Evolutionary conservation across 345 rosid genomes (phyloP).

Genomic region (Leavenworthia alabamica): DNA sequence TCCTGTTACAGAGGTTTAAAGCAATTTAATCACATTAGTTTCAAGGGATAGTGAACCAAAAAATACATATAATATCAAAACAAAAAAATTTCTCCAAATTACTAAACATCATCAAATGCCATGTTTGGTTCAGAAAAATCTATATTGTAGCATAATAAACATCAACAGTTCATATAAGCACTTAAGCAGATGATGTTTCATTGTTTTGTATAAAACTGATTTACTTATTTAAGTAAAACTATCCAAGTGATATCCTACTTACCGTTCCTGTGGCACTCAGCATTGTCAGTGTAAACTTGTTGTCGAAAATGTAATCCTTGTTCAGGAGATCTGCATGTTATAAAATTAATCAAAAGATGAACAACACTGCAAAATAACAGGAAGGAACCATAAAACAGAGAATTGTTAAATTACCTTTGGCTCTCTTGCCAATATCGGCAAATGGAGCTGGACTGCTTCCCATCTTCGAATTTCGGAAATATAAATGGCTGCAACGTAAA

Average conservation of each 20-base stretch:
- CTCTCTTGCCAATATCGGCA: slow-evolving; percentile 64
- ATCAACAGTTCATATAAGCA: not conserved
- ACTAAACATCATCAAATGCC: not conserved
- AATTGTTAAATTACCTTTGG: slow-evolving; percentile 45
- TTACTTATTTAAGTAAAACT: not conserved
- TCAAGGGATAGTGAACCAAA: not conserved
- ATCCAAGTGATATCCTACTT: slow-evolving; percentile 19
- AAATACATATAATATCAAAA: not conserved
- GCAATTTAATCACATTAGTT: not conserved
- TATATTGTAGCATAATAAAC: not conserved
- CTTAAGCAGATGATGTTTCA: not conserved
- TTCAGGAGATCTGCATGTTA: slow-evolving; percentile 55
- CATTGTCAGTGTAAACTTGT: slow-evolving; percentile 61
- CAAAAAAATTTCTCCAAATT: not conserved
- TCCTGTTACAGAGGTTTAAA: slow-evolving; percentile 37
- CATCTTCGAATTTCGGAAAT: slow-evolving; percentile 36
- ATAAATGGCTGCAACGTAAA: slow-evolving; percentile 8
- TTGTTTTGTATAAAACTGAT: not conserved
- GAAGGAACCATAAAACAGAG: not conserved
- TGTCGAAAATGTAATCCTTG: slow-evolving; percentile 71
- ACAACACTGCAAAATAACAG: not conserved
- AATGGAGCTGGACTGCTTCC: slow-evolving; percentile 67
- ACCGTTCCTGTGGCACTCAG: slow-evolving; percentile 58
- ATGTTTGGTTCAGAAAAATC: not conserved
- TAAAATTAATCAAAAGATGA: not conserved